Conservation (phyloP, 1,284 basidiomycete species). For the Moniliophthora roreri region DNA sequence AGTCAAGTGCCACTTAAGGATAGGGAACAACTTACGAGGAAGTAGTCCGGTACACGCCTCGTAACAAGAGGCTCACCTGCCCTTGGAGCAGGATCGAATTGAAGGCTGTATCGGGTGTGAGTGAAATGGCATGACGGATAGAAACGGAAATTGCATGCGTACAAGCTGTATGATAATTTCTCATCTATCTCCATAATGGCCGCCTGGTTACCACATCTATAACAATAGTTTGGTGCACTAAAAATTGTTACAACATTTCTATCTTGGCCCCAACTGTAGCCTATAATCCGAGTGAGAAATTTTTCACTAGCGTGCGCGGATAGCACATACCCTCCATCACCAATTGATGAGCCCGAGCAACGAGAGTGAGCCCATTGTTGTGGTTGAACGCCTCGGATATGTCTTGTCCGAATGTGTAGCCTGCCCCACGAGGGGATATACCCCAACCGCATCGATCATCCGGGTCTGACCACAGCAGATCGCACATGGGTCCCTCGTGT, state of each 20-base stretch:
- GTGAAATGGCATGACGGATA: conserved; percentile 4
- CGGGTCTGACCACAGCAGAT: conserved; percentile 98
- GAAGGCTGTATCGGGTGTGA: conserved; percentile 65
- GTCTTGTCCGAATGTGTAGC: conserved; percentile 99
- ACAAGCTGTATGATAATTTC: conserved; percentile 95
- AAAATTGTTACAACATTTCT: conserved; percentile 99
- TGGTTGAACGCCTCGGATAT: conserved; percentile 99
- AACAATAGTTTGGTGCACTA: conserved; percentile 99
- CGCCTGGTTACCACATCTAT: conserved; percentile 98
- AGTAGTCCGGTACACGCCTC: conserved; percentile 97
- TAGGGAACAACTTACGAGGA: conserved; percentile 62
- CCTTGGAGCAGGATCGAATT: conserved; percentile 98
- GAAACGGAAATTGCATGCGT: conserved; percentile 31
- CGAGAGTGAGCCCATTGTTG: conserved; percentile 97
- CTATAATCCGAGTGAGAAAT: conserved; percentile 33
- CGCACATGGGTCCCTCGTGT: conserved; percentile 99
- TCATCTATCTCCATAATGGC: conserved; percentile 99
- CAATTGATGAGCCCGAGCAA: conserved; percentile 94
- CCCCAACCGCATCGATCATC: conserved; percentile 99
- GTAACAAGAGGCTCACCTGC: conserved; percentile 98
- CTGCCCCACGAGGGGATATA: conserved; percentile 97
- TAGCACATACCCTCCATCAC: conserved; percentile 88
- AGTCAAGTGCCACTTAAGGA: neutral
- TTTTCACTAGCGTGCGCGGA: neutral
- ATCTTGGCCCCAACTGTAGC: conserved; percentile 97